These are phyloP conservation scores for Kwoniella botswanensis DNA, from an alignment of 768 basidiomycete genomes.

Conservation along the genomic window DNA sequence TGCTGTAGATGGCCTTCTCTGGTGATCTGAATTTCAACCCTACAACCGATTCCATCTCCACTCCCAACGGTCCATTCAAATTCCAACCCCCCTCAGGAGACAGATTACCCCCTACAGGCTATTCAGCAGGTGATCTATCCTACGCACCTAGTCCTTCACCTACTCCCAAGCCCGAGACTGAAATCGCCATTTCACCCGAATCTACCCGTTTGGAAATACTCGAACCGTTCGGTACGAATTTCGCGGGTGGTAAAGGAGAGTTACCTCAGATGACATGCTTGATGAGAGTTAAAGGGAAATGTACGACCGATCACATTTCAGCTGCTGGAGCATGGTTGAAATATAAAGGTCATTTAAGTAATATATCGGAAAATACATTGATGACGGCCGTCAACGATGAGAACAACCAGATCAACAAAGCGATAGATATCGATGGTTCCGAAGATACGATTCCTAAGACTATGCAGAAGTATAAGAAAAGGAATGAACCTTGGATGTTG, in stretches of 20 bases:
- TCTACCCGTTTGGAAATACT: conserved; percentile 87
- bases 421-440: conserved; percentile 71
- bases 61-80: conserved; percentile 77
- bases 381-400: conserved; percentile 97
- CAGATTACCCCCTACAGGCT: conserved; percentile 82
- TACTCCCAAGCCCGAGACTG: conserved; percentile 72
- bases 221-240: conserved; percentile 81
- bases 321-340: conserved; percentile 99
- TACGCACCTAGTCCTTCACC: conserved; percentile 81
- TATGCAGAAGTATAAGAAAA: conserved; percentile 84
- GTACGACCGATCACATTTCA: conserved; percentile 98
- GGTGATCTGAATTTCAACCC: conserved; percentile 95
- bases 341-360: conserved; percentile 93
- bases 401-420: conserved; percentile 87
- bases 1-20: conserved; percentile 78
- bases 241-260: conserved; percentile 67
- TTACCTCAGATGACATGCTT: conserved; percentile 81
- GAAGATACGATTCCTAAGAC: conserved; percentile 85
- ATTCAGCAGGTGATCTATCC: conserved; percentile 69
- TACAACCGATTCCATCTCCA: conserved; percentile 70
- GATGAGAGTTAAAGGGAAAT: conserved; percentile 94
- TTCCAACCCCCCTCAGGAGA: conserved; percentile 83
- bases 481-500: conserved; percentile 86
- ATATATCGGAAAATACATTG: conserved; percentile 93
- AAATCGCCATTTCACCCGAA: conserved; percentile 74